These are phyloP conservation scores for Phialophora verrucosa DNA, from an alignment of 2,329 filamentous ascomycete genomes.

Conservation along the genomic window DNA sequence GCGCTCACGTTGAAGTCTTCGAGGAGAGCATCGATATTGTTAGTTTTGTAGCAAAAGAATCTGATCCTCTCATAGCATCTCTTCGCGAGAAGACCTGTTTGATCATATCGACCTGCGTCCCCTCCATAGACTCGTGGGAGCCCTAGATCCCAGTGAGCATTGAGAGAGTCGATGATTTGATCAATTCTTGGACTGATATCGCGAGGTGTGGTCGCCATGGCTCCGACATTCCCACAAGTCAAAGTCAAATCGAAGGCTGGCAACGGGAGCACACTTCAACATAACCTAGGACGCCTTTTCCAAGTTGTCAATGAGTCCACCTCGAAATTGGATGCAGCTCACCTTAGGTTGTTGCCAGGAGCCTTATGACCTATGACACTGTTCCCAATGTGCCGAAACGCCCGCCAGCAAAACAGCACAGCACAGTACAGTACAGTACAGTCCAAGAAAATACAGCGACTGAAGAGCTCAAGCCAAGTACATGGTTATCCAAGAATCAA, in stretches of 20 bases:
- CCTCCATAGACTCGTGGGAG: constrained; percentile 41
- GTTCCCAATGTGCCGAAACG: not conserved
- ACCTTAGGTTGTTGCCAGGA: not conserved
- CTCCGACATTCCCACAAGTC: not conserved
- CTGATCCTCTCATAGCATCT: constrained; percentile 42
- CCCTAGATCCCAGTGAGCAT: constrained; percentile 45
- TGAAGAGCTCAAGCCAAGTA: not conserved
- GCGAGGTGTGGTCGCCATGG: constrained; percentile 28
- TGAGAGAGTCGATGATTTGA: constrained; percentile 44
- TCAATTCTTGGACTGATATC: constrained; percentile 31
- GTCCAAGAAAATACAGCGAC: not conserved
- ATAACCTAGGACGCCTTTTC: not conserved
- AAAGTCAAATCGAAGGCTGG: not conserved
- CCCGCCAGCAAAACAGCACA: not conserved
- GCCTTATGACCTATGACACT: not conserved
- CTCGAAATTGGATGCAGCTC: not conserved
- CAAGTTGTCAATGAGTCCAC: not conserved
- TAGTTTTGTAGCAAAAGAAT: constrained; percentile 43
- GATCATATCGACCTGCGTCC: constrained; percentile 30
- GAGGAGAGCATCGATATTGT: constrained; percentile 40
- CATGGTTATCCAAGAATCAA: not conserved
- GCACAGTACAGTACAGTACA: not conserved
- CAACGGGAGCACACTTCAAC: not conserved
- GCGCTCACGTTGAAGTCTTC: constrained; percentile 45
- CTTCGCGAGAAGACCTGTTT: constrained; percentile 32